Conservation (phyloP, 495 filamentous ascomycete species). For the Aspergillus affinis region DNA sequence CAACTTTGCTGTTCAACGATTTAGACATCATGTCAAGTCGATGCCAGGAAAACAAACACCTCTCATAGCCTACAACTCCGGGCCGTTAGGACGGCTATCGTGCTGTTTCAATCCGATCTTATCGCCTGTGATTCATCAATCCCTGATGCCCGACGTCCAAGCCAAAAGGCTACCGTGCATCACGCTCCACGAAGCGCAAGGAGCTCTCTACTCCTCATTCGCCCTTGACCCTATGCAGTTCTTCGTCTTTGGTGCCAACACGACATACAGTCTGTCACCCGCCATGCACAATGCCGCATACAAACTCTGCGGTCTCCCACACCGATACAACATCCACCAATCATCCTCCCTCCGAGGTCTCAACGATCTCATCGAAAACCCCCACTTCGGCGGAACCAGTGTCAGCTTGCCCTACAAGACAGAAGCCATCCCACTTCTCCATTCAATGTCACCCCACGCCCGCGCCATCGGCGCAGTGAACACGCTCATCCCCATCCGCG, state of each 20-base stretch:
- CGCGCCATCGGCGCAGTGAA: slow-evolving; percentile 78
- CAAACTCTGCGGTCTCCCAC: slow-evolving; percentile 67
- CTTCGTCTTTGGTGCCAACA: slow-evolving; percentile 45
- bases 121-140: slow-evolving; percentile 54
- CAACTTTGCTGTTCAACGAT: slow-evolving; percentile 42
- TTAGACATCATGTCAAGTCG: slow-evolving; percentile 34
- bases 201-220: slow-evolving; percentile 55
- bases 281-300: slow-evolving; percentile 74
- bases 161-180: slow-evolving; percentile 39
- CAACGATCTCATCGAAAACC: slow-evolving; percentile 60
- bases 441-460: slow-evolving; percentile 71
- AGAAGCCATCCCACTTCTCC: slow-evolving; percentile 65
- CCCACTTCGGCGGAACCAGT: slow-evolving; percentile 71
- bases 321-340: slow-evolving; percentile 66
- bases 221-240: slow-evolving; percentile 51
- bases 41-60: slow-evolving; percentile 37
- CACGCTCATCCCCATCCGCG: slow-evolving; percentile 67
- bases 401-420: slow-evolving; percentile 75
- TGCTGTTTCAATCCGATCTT: slow-evolving; percentile 64
- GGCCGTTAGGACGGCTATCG: slow-evolving; percentile 61
- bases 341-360: slow-evolving; percentile 65
- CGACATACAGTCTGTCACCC: slow-evolving; percentile 45
- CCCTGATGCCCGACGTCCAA: slow-evolving; percentile 23
- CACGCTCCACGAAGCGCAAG: slow-evolving; percentile 37
- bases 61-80: slow-evolving; percentile 71